Conservation (phyloP, 139 green algal genomes). For the Dunaliella primolecta region DNA sequence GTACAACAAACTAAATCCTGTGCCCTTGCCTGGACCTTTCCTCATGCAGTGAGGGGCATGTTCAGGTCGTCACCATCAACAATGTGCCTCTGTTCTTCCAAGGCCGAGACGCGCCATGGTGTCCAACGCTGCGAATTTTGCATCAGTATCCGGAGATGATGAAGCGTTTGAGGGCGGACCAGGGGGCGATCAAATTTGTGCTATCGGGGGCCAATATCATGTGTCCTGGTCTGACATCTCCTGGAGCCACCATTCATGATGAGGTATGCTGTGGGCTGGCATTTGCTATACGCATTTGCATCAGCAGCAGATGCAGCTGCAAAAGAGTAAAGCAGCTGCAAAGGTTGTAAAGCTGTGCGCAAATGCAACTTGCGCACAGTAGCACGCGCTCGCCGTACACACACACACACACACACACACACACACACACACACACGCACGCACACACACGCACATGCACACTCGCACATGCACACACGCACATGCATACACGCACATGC, state of each 20-base stretch:
- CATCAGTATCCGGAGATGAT: slow-evolving; percentile 79
- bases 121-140: slow-evolving; percentile 86
- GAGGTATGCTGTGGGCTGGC: slow-evolving; percentile 55
- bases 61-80: slow-evolving; percentile 75
- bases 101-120: slow-evolving; percentile 89
- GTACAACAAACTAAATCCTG: too few relatives aligned
- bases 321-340: background rate
- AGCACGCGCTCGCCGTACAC: background rate
- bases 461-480: background rate
- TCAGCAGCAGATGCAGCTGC: too few relatives aligned
- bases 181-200: slow-evolving; percentile 98
- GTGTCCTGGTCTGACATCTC: slow-evolving; percentile 94
- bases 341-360: background rate
- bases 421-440: background rate
- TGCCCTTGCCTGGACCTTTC: too few relatives aligned
- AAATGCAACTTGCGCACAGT: background rate
- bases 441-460: background rate
- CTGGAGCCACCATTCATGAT: slow-evolving; percentile 90
- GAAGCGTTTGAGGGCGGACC: slow-evolving; percentile 81
- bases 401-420: background rate
- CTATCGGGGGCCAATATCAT: slow-evolving; percentile 98
- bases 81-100: slow-evolving; percentile 88
- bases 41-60: slow-evolving; percentile 20
- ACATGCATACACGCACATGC: background rate
- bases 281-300: too few relatives aligned